A percentile compares a stretch with the other conserved stretches of the same genome.
phyloP scores from a whole-genome alignment of 805 yeast species.

The Candida insectorum region DNA sequence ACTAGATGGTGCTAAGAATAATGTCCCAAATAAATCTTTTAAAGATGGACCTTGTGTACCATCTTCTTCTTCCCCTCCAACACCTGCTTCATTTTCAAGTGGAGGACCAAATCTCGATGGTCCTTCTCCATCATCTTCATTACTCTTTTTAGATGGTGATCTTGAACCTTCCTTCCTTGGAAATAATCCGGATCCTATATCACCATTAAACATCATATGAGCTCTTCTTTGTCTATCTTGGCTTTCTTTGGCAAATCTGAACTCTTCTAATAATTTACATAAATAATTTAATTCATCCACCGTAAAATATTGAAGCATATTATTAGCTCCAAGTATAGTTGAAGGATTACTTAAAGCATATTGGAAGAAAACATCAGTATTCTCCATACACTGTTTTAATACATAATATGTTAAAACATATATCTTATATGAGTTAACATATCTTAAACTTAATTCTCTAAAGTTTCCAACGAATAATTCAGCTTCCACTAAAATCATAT shows the following conservation, averaged over 20 bases:
- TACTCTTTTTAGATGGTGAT: not conserved
- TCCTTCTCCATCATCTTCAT: not conserved
- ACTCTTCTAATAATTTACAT: slow-evolving; percentile 36
- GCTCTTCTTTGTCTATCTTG: slow-evolving; percentile 13
- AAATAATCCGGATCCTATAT: too few species aligned
- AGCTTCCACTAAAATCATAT: slow-evolving; percentile 31
- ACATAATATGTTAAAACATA: slow-evolving; percentile 41
- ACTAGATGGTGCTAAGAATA: not conserved
- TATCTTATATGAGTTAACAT: slow-evolving; percentile 38
- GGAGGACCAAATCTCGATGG: not conserved
- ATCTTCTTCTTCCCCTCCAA: not conserved
- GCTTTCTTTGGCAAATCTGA: slow-evolving; percentile 32
- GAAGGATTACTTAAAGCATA: slow-evolving; percentile 22
- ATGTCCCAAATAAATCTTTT: not conserved
- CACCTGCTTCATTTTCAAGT: too few species aligned
- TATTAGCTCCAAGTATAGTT: slow-evolving; percentile 35
- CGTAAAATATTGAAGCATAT: slow-evolving; percentile 35
- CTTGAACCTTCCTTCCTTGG: not conserved
- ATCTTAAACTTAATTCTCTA: slow-evolving; percentile 31
- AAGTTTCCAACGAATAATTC: slow-evolving; percentile 43
- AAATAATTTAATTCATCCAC: slow-evolving; percentile 33
- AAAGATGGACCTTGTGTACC: slow-evolving; percentile 1
- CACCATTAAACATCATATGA: slow-evolving; percentile 5
- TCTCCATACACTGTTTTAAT: slow-evolving; percentile 38
- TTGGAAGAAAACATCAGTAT: slow-evolving; percentile 34